Conservation (phyloP, 2,329 filamentous ascomycete species). For the Dryadomyces quercus-mongolicae region DNA sequence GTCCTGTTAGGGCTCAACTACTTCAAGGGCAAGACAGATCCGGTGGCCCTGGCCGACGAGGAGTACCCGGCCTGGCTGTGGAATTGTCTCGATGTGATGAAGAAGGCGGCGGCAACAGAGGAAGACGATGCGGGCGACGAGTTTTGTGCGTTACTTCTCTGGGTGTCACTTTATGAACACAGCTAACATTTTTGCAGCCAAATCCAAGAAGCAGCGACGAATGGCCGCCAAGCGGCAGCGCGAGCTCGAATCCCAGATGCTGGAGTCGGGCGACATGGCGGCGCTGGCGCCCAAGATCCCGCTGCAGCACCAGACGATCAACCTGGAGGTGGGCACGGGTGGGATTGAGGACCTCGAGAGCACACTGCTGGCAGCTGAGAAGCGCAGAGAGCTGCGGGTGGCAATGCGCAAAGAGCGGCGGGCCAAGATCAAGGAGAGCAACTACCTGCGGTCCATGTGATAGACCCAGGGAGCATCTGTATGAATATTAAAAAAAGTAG, state of each 20-base stretch:
- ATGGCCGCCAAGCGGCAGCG: conserved; percentile 55
- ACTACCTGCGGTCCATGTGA: conserved; percentile 73
- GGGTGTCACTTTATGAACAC: too few species aligned
- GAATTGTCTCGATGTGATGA: conserved; percentile 53
- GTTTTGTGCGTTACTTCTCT: conserved; percentile 56
- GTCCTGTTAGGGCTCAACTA: conserved; percentile 65
- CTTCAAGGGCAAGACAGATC: conserved; percentile 60
- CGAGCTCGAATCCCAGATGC: conserved; percentile 42
- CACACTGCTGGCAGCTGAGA: conserved; percentile 32
- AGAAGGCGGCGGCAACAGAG: conserved; percentile 31
- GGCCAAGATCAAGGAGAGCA: conserved; percentile 69
- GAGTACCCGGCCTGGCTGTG: conserved; percentile 77
- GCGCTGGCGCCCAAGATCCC: conserved; percentile 58
- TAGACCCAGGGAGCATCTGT: background rate
- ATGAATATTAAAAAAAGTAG: background rate
- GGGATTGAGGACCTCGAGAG: conserved; percentile 24
- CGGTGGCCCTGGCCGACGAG: conserved; percentile 59
- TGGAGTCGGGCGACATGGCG: conserved; percentile 54
- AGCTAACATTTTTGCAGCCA: conserved; percentile 37
- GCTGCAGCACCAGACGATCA: conserved; percentile 64
- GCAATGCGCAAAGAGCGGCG: conserved; percentile 65
- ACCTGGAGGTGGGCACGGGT: conserved; percentile 46
- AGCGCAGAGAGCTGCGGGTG: conserved; percentile 52
- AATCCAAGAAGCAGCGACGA: conserved; percentile 72
- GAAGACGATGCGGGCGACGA: conserved; percentile 55